phyloP scores from a whole-genome alignment of 2,329 filamentous ascomycete species.

The Trichoderma harzianum region DNA sequence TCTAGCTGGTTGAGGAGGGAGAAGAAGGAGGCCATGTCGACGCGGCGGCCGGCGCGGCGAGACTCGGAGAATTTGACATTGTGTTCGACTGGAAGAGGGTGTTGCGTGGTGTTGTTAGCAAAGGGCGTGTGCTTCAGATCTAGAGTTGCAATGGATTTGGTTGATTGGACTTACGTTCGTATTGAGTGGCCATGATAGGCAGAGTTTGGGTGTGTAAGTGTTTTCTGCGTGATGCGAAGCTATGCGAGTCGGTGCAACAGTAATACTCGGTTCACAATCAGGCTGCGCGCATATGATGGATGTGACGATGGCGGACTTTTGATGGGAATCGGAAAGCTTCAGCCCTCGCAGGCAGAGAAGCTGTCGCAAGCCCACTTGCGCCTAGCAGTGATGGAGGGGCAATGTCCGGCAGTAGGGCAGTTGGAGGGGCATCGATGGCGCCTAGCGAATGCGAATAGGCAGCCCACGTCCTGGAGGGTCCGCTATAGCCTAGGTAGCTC shows the following conservation, averaged over 20 bases:
- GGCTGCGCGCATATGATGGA: not conserved
- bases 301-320: not conserved
- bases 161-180: slow-evolving; percentile 46
- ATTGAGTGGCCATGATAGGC: slow-evolving; percentile 52
- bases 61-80: slow-evolving; percentile 49
- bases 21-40: slow-evolving; percentile 63
- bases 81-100: slow-evolving; percentile 56
- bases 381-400: not conserved
- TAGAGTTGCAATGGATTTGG: not conserved
- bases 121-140: not conserved
- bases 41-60: slow-evolving; percentile 46
- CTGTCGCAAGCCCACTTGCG: slow-evolving; percentile 16
- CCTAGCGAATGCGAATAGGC: not conserved
- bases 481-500: not conserved
- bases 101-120: not conserved
- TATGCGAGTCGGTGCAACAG: not conserved
- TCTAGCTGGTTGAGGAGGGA: slow-evolving; percentile 54
- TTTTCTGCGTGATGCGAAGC: not conserved
- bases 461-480: not conserved
- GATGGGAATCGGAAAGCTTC: not conserved
- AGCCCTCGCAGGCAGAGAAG: slow-evolving; percentile 14
- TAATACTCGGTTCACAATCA: not conserved
- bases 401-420: not conserved
- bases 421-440: not conserved
- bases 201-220: not conserved